Evolutionary conservation across 805 yeast genomes (phyloP).

Genomic region (Zygotorulaspora danielsina): DNA sequence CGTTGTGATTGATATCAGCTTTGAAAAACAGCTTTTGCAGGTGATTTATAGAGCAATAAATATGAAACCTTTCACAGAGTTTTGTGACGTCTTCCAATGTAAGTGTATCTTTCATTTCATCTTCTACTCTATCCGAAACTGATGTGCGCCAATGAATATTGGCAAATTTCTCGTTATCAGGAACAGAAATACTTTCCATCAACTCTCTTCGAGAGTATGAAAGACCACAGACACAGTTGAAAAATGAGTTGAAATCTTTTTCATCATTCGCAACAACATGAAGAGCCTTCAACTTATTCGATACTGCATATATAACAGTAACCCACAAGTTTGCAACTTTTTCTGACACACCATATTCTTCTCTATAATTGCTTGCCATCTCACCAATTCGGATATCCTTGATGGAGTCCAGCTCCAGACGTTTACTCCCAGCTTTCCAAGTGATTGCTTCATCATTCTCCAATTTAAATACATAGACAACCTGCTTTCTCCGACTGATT

Average conservation of each 20-base stretch:
- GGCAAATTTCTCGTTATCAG: constrained; percentile 56
- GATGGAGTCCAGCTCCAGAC: constrained; percentile 31
- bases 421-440: constrained; percentile 32
- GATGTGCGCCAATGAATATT: constrained; percentile 59
- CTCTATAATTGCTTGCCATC: constrained; percentile 80
- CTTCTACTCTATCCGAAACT: constrained; percentile 37
- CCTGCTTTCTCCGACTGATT: constrained; percentile 31
- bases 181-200: constrained; percentile 57
- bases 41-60: constrained; percentile 57
- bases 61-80: constrained; percentile 63
- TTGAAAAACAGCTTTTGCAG: constrained; percentile 44
- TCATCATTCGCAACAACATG: constrained; percentile 65
- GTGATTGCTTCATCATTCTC: constrained; percentile 19
- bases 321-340: constrained; percentile 71
- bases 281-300: constrained; percentile 66
- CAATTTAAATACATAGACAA: constrained; percentile 23
- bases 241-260: constrained; percentile 50
- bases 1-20: constrained; percentile 48
- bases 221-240: constrained; percentile 52
- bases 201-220: constrained; percentile 55
- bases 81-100: constrained; percentile 64
- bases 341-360: constrained; percentile 69
- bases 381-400: constrained; percentile 45
- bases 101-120: constrained; percentile 38
- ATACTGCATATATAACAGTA: constrained; percentile 65